phyloP scores from a whole-genome alignment of 2,329 filamentous ascomycete species.

The Penicillium crustosum region DNA sequence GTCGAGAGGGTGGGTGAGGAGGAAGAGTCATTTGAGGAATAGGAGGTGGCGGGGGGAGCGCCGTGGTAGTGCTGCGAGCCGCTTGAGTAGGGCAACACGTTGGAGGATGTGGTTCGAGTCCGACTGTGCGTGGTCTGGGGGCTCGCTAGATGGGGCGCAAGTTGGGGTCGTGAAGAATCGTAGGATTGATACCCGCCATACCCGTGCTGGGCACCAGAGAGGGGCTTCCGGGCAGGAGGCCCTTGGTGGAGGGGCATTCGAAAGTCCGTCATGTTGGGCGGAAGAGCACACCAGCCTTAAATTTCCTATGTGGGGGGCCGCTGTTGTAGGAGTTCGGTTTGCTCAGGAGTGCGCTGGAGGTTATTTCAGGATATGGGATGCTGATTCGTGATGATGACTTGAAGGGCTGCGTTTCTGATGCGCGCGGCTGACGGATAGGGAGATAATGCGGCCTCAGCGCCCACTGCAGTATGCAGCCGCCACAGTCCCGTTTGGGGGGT shows the following conservation, averaged over 20 bases:
- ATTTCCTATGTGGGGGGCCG: slow-evolving; percentile 7
- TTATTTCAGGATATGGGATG: not conserved
- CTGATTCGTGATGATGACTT: not conserved
- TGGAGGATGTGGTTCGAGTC: slow-evolving; percentile 43
- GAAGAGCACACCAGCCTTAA: slow-evolving; percentile 31
- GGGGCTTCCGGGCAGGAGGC: slow-evolving; percentile 33
- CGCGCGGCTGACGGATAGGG: slow-evolving; percentile 22
- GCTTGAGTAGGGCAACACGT: slow-evolving; percentile 30
- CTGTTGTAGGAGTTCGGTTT: not conserved
- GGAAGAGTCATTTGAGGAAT: slow-evolving; percentile 31
- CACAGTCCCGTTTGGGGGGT: slow-evolving; percentile 2
- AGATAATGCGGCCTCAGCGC: slow-evolving; percentile 22
- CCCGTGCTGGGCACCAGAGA: slow-evolving; percentile 25
- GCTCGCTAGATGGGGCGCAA: slow-evolving; percentile 29
- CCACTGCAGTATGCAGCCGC: slow-evolving; percentile 17
- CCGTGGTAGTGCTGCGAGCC: slow-evolving; percentile 29
- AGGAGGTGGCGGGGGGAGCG: slow-evolving; percentile 26
- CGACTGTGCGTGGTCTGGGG: slow-evolving; percentile 35
- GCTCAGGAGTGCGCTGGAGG: slow-evolving; percentile 3
- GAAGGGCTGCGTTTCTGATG: slow-evolving; percentile 12
- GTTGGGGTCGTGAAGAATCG: slow-evolving; percentile 25
- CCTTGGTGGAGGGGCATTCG: slow-evolving; percentile 38
- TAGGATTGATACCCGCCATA: slow-evolving; percentile 30
- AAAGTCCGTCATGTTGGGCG: slow-evolving; percentile 40
- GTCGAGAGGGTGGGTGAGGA: slow-evolving; percentile 31